phyloP scores from a whole-genome alignment of 2,329 filamentous ascomycete genomes.

The Clonostachys solani region DNA sequence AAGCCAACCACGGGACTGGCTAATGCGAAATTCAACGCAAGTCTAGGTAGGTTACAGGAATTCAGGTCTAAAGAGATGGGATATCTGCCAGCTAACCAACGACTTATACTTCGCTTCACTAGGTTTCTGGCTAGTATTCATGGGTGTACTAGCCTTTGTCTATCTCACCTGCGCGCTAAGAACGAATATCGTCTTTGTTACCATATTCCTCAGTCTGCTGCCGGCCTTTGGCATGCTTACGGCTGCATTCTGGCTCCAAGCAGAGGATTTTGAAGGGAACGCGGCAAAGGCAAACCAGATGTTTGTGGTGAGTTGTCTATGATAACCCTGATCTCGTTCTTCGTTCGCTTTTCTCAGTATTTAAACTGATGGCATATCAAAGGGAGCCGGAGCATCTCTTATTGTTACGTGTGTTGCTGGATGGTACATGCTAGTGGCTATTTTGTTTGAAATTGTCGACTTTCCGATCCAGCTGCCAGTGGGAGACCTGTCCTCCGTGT shows the following conservation, averaged over 20 bases:
- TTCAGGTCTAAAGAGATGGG: too few species aligned
- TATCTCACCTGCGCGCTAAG: slow-evolving; percentile 67
- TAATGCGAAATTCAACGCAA: slow-evolving; percentile 46
- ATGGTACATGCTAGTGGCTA: slow-evolving; percentile 53
- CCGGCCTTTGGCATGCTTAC: slow-evolving; percentile 56
- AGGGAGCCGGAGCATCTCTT: slow-evolving; percentile 42
- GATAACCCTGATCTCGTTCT: slow-evolving; percentile 10
- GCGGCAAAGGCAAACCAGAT: slow-evolving; percentile 13
- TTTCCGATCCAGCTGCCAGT: slow-evolving; percentile 53
- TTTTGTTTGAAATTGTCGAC: slow-evolving; percentile 51
- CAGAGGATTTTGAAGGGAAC: slow-evolving; percentile 22
- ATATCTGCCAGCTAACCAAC: too few species aligned
- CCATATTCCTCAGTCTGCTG: slow-evolving; percentile 63
- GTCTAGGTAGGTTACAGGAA: slow-evolving; percentile 24
- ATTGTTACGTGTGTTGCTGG: slow-evolving; percentile 46
- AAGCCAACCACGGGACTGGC: slow-evolving; percentile 33
- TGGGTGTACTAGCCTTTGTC: slow-evolving; percentile 61
- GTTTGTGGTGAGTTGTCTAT: slow-evolving; percentile 15
- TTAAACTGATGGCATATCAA: neutral
- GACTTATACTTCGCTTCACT: slow-evolving; percentile 17
- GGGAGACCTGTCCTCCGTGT: slow-evolving; percentile 46
- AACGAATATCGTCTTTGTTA: slow-evolving; percentile 66
- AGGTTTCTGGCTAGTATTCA: slow-evolving; percentile 59
- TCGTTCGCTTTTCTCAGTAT: slow-evolving; percentile 16
- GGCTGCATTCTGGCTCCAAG: slow-evolving; percentile 54